Evolutionary conservation across 2,329 filamentous ascomycete species (phyloP), one percentile per base, ranked within the genome.

Genomic region (Penicillium sclerotiorum): DNA sequence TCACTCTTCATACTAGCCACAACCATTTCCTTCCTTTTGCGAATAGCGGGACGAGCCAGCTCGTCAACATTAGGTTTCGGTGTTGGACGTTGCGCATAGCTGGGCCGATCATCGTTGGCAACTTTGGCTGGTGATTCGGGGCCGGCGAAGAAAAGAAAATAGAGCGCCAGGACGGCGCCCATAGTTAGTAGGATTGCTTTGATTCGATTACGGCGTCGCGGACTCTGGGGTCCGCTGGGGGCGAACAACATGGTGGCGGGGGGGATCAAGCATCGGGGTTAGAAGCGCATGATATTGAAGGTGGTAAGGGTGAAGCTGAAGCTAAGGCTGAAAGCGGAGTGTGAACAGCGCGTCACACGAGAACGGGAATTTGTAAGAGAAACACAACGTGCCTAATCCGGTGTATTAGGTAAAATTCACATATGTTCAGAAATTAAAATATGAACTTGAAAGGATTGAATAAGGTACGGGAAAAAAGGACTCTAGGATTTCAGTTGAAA

Each of bases 1-100:
- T 74, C 72, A 1, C 41, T 55, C 47, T 64, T 66, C 63, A 72
- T 68, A 53, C 70, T 73, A 5, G 72, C 73, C 35, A 74, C 66
- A 21, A 75, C 60, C 61, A 74, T 60, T 39, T 64, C 63, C 53
- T 66, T 69, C 5, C 53, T 56, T 38, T 59, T 54, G 2, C 38
- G 41, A 8, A 49, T 21, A 22, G 21, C 45, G 8, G 56, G 50
- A 49, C 48, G 58, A 57, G 55, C 58, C 57, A 37, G 42, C 53
- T 58, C 45, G 45, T 47, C 52, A 33, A 48, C 20, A 12, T 44
- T 27, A 8, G 49, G 45, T 32, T 59, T 51, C 22, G 61, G 53
- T 5, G 59, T 51, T 21, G 59, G 47, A 28, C 46, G 49, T 32
- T 58, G 53, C 33, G 58, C 55, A 58, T 62, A 61, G 41, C 38